Conservation (phyloP, 768 basidiomycete species). For the Leucosporidium creatinivorum region DNA sequence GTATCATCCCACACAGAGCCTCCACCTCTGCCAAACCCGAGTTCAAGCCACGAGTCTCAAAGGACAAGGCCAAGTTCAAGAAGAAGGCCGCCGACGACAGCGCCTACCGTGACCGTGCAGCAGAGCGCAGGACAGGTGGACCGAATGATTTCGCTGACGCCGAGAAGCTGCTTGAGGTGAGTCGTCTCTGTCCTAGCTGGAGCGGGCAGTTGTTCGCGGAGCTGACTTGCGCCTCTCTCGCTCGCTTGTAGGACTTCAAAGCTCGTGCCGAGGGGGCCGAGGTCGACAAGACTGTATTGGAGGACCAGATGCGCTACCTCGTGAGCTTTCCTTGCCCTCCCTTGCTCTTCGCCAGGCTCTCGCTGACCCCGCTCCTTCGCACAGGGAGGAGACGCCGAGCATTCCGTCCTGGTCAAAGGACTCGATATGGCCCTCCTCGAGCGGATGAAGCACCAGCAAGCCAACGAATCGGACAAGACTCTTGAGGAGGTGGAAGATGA, state of each 20-base stretch:
- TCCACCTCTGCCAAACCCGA: conserved; percentile 45
- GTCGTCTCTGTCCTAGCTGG: background rate
- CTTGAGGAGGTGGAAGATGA: conserved; percentile 64
- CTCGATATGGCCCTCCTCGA: conserved; percentile 80
- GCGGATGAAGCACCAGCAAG: conserved; percentile 63
- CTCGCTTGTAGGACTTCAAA: conserved; percentile 19
- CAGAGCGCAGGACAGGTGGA: conserved; percentile 60
- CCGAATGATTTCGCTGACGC: conserved; percentile 67
- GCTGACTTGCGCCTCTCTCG: background rate
- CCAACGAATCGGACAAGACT: conserved; percentile 40
- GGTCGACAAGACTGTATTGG: background rate
- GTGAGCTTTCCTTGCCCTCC: background rate
- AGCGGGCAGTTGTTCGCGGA: background rate
- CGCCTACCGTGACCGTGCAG: conserved; percentile 66
- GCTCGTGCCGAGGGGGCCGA: conserved; percentile 1
- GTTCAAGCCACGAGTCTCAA: conserved; percentile 70
- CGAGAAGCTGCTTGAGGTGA: conserved; percentile 28
- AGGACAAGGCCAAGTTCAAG: conserved; percentile 44
- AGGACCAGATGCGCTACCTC: conserved; percentile 29
- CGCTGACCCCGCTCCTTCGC: background rate
- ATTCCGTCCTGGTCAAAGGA: conserved; percentile 80
- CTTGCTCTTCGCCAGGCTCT: background rate
- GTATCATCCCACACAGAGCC: background rate
- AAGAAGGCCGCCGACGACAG: conserved; percentile 39
- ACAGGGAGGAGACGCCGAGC: conserved; percentile 68